phyloP scores from a whole-genome alignment of 495 filamentous ascomycete species.

The Lichina pygmaea region DNA sequence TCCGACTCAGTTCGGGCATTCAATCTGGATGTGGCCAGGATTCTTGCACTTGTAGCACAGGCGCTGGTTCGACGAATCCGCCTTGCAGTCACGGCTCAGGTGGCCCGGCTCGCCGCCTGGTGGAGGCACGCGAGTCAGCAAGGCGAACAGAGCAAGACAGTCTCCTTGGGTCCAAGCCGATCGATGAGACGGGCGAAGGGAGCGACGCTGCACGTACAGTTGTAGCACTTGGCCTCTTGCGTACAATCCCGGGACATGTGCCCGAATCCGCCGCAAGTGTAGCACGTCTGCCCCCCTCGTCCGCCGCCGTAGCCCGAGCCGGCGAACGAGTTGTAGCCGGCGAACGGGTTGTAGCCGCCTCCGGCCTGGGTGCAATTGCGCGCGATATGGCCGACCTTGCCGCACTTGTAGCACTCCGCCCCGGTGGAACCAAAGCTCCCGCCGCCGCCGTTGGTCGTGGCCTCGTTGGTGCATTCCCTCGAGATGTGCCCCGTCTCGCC shows the following conservation, averaged over 20 bases:
- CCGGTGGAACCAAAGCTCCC: slow-evolving; percentile 11
- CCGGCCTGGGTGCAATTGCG: slow-evolving; percentile 67
- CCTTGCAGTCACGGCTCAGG: slow-evolving; percentile 81
- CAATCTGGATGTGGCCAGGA: slow-evolving; percentile 80
- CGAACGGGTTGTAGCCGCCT: slow-evolving; percentile 12
- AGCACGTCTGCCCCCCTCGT: slow-evolving; percentile 55
- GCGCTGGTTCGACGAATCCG: slow-evolving; percentile 56
- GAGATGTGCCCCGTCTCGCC: slow-evolving; percentile 71
- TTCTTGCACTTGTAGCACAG: slow-evolving; percentile 99
- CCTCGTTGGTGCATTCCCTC: slow-evolving; percentile 52
- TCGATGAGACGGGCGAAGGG: neutral
- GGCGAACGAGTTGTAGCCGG: too few species aligned
- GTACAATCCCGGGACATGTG: slow-evolving; percentile 97
- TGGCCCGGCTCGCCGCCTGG: slow-evolving; percentile 70
- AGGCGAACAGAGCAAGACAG: neutral
- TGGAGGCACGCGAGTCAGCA: slow-evolving; percentile 3
- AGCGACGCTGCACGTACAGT: slow-evolving; percentile 30
- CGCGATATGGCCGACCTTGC: slow-evolving; percentile 87
- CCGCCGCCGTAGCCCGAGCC: slow-evolving; percentile 14
- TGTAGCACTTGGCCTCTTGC: slow-evolving; percentile 95
- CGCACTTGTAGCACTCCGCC: slow-evolving; percentile 97
- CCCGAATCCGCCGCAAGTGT: slow-evolving; percentile 87
- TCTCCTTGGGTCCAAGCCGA: neutral
- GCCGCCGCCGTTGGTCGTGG: slow-evolving; percentile 20
- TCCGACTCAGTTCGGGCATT: slow-evolving; percentile 45